Evolutionary conservation across 768 basidiomycete species (phyloP).

Genomic region (Guyanaporus albipodus): DNA sequence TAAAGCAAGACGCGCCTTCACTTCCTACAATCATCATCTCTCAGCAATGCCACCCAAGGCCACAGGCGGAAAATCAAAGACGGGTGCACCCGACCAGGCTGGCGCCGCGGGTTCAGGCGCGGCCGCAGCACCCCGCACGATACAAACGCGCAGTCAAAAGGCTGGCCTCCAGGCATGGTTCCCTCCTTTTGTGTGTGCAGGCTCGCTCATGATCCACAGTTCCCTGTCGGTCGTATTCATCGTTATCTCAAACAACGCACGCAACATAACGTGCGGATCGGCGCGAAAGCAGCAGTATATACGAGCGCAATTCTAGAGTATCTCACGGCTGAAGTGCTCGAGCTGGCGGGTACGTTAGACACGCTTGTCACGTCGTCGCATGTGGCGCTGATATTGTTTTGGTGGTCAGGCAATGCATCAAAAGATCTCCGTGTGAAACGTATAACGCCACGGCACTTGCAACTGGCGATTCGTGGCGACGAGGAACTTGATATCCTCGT

Average conservation of each 20-base stretch:
- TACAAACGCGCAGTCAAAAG: slow-evolving; percentile 74
- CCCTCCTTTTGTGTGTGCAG: neutral
- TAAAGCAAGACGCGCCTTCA: slow-evolving; percentile 31
- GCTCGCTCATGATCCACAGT: slow-evolving; percentile 42
- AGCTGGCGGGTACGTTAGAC: slow-evolving; percentile 74
- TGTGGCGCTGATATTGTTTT: neutral
- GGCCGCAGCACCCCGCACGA: slow-evolving; percentile 32
- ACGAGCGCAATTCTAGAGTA: slow-evolving; percentile 96
- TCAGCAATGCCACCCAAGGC: slow-evolving; percentile 48
- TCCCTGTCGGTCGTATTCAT: slow-evolving; percentile 97
- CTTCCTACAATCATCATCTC: slow-evolving; percentile 29
- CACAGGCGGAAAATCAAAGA: slow-evolving; percentile 62
- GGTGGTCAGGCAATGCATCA: slow-evolving; percentile 78
- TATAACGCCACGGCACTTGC: slow-evolving; percentile 93
- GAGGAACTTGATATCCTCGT: slow-evolving; percentile 97
- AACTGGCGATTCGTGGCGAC: slow-evolving; percentile 94
- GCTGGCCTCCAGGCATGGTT: slow-evolving; percentile 78
- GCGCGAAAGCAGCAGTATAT: slow-evolving; percentile 97
- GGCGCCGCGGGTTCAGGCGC: slow-evolving; percentile 28
- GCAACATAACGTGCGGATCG: slow-evolving; percentile 91
- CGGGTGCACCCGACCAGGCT: slow-evolving; percentile 32
- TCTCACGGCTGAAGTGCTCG: slow-evolving; percentile 92
- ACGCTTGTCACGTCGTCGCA: neutral
- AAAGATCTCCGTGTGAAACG: slow-evolving; percentile 97
- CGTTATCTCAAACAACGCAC: slow-evolving; percentile 90